Evolutionary conservation across 257 asterid species (phyloP), one percentile per base, ranked within the genome.

Genomic region (Salvia hispanica): DNA sequence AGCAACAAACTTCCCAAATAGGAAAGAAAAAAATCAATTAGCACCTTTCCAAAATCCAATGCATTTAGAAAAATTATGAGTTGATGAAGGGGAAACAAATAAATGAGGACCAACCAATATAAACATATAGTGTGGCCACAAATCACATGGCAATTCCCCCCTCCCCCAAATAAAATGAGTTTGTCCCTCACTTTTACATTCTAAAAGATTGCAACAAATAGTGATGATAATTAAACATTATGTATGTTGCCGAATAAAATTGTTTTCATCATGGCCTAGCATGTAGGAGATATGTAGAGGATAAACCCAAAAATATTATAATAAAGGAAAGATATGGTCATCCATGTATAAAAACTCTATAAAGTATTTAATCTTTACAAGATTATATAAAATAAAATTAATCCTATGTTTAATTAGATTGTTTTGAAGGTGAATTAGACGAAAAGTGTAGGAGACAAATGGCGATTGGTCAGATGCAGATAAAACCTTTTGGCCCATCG

Each of bases 401-500:
- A 62, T 76, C 62, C 37, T 52, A 72, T 65, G 58, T 50, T 80
- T 11, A 51, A 16, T 15, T 73, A 70, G 81, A 75, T 76, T 73
- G 82, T 74, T 74, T 76, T 74, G 34, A 69, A 71, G 84, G 70
- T 5, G 79, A 73, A 57, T 77, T 53, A 64, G 76, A 59, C 66
- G 53, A 53, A 53, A 61, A 25, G 48, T 55, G 59, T 62, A 13
- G 40, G 48, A 33, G 55, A 51, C 67, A 53, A 79, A 33, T 46
- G 50, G 74, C 57, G 87, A 82, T 85, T 76, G 82, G 91, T 69
- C 66, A 58, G 69, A 63, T 67, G 77, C 70, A 68, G 86, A 77
- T 81, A 67, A 78, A 77, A 77, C 82, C 92, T 83, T 87, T 89
- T 80, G 65, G 82, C 80, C 90, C 90, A 85, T 86, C 90, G 78